phyloP scores from a whole-genome alignment of 2,329 filamentous ascomycete genomes.

The Beauveria varroae region DNA sequence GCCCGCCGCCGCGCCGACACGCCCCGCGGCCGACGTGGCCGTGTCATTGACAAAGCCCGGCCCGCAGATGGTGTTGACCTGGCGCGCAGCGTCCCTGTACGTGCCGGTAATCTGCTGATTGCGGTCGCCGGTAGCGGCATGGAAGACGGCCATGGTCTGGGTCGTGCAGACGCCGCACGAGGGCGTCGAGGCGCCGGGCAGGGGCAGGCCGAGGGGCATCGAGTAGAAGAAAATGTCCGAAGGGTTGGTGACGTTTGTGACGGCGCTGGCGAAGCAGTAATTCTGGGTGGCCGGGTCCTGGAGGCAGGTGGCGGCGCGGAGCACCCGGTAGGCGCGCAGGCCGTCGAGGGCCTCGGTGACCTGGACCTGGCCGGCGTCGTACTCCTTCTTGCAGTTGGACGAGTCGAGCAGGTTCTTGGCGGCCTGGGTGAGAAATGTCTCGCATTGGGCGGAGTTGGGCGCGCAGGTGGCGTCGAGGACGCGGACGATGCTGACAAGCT shows the following conservation, averaged over 20 bases:
- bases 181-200: constrained; percentile 62
- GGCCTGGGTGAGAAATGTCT: constrained; percentile 53
- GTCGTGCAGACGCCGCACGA: constrained; percentile 70
- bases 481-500: constrained; percentile 63
- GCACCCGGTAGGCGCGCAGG: constrained; percentile 65
- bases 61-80: constrained; percentile 62
- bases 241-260: constrained; percentile 64
- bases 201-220: constrained; percentile 65
- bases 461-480: constrained; percentile 74
- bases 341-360: constrained; percentile 70
- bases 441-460: constrained; percentile 59
- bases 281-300: constrained; percentile 55
- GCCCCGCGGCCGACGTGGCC: background rate
- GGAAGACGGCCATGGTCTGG: constrained; percentile 76
- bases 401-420: constrained; percentile 56
- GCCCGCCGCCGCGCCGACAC: background rate
- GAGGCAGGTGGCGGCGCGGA: constrained; percentile 78
- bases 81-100: constrained; percentile 63
- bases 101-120: constrained; percentile 59
- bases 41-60: constrained; percentile 49
- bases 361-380: constrained; percentile 55
- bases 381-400: constrained; percentile 66
- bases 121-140: constrained; percentile 57
- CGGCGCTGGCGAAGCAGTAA: constrained; percentile 79
- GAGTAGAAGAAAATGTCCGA: constrained; percentile 79